Base-by-base conservation (phyloP, 1,284 basidiomycete species). In the Ceratobasidium sp. region DNA sequence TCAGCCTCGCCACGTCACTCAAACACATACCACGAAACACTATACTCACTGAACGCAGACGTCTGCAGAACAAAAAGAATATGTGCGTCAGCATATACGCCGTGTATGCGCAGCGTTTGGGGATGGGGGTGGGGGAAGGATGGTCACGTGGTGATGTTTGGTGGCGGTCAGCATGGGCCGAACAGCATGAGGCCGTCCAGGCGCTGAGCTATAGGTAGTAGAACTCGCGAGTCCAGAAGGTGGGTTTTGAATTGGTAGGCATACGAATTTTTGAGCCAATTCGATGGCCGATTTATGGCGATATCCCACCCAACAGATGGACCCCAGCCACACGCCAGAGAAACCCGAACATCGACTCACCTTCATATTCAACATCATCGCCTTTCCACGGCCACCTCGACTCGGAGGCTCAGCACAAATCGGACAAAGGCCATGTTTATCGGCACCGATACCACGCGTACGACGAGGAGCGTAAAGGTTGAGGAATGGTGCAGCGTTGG, bases 381-480 rank as follows among this genome's bases (percentile, higher is more conserved):
- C 84, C 78, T 86, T 87, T 11, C 87, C 87, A 75, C 87, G 86
- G 0, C 92, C 92, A 0, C 91, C 91, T 11, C 91, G 85, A 41
- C 82, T 83, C 6, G 79, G 80, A 41, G 83, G 79, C 81, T 93
- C 92, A 49, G 88, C 81, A 79, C 93, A 94, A 54, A 93, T 87
- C 0, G 92, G 92, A 79, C 93, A 94, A 37, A 93, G 78, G 0
- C 92, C 93, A 0, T 89, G 86, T 82, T 94, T 94, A 14, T 87
- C 85, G 0, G 82, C 81, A 5, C 92, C 91, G 54, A 84, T 85
- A 16, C 92, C 92, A 78, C 87, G 89, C 54, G 92, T 89, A 77
- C 91, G 91, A 11, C 92, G 86, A 7, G 92, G 92, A 0, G 90
- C 92, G 79, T 94, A 94, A n/a, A 94, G 82, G 79, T 94, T 92